Base-by-base conservation (phyloP, 768 basidiomycete genomes). In the Boletus coccyginus region DNA sequence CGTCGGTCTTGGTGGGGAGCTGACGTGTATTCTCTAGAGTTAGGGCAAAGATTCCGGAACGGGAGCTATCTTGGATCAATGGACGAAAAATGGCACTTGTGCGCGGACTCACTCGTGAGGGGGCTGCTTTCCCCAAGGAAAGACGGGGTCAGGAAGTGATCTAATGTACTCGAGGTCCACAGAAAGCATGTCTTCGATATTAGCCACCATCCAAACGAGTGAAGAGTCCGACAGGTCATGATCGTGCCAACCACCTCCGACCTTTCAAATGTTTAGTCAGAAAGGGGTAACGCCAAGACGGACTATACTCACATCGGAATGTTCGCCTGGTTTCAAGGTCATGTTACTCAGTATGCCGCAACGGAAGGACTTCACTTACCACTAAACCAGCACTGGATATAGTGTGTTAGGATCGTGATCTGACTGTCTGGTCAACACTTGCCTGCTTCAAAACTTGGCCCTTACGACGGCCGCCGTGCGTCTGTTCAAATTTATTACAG, bases 161-260 rank as follows among this genome's bases (percentile, higher is more conserved):
- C 64, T 65, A 9, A 88, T 57, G 58, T 90, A 88, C 11, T 70
- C 59, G 33, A 75, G 60, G 62, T 90, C 84, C 50, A 89, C 64
- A 3, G 81, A 81, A 33, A 90, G 67, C 14, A 83, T 78, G 45
- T 79, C 74, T 36, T 71, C 75, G 32, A 89, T 70, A 57, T 87
- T 80, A 5, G 84, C 80, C 51, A 76, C 77, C 83, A 87, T 86
- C 86, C 85, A 87, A 42, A 71, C 69, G 48, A 90, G 71, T 14
- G 83, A 78, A 27, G 89, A 43, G 63, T 88, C 86, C 0, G 88
- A 78, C 31, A 90, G 68, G 61, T 90, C 88, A 66, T 88, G 88
- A 43, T 81, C 75, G 31, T 75, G 65, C 68, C 82, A 90, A 39
- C 88, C 88, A 29, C 88, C 88, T 16, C 87, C 87, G 45, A 86